Evolutionary conservation across 176 grass and related monocot genomes (phyloP), one percentile per base, ranked within the genome.

Genomic region (Aegilops tauschii): DNA sequence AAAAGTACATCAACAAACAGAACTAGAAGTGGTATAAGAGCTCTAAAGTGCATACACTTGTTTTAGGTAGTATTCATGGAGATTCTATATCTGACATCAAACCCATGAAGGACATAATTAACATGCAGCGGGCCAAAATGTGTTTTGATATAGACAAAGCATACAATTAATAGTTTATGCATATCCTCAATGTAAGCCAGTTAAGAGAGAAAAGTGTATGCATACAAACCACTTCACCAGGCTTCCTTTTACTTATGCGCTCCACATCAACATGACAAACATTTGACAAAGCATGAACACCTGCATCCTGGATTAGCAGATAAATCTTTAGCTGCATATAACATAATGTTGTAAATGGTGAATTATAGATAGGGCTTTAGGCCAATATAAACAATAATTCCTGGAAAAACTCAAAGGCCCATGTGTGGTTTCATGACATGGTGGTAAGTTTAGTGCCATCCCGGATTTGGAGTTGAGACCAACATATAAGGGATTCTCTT

Each of bases 181-280:
- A 42, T 74, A 14, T 13, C 71, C 12, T 74, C 25, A 74, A 45
- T 30, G 25, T 27, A 76, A 76, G 73, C 13, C 16, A 76, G 50
- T 74, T 29, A 62, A 68, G 14, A 59, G 54, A 52, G 54, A 63
- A 35, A 21, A 56, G 42, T 31, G 74, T 87, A 71, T 69, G 45
- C 52, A 88, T 81, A 88, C 85, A 79, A 9, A 98, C 94, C 92
- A 94, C 85, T 93, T 96, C 88, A 67, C 88, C 92, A 83, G 94
- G 94, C 76, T 96, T 98, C 65, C 94, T 96, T 96, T 96, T 98
- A 94, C 97, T 98, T 92, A 94, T 96, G 67, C 92, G 86, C 90
- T 98, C 90, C 61, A 94, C 90, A 82, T 98, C 92, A 90, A 94
- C 94, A 91, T 98, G 97, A 39, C 90, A 98, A 85, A 94, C 92